phyloP scores from a whole-genome alignment of 2,329 filamentous ascomycete species.

The Trichoderma brevicompactum region DNA sequence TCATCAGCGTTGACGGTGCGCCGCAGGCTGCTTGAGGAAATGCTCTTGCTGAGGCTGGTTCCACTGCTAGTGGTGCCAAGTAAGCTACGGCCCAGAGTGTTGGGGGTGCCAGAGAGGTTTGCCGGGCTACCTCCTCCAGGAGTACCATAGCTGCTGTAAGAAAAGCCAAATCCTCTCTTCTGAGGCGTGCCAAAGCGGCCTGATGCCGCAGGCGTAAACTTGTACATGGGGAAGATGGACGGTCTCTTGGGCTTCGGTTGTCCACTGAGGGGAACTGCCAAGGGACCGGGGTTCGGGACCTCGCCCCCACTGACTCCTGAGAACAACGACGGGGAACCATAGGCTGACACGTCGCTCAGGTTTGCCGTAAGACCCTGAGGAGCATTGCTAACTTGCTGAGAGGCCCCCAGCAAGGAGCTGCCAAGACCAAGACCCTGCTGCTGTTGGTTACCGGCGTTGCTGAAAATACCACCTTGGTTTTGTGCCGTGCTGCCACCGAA shows the following conservation, averaged over 20 bases:
- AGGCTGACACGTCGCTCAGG: constrained; percentile 82
- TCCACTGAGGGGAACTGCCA: constrained; percentile 85
- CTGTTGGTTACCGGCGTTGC: constrained; percentile 54
- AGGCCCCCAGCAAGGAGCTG: constrained; percentile 63
- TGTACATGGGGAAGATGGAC: constrained; percentile 83
- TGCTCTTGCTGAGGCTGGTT: constrained; percentile 79
- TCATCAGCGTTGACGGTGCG: constrained; percentile 81
- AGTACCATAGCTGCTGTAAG: constrained; percentile 88
- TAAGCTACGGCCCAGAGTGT: constrained; percentile 67
- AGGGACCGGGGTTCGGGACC: constrained; percentile 76
- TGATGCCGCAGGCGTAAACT: constrained; percentile 79
- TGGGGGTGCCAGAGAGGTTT: constrained; percentile 68
- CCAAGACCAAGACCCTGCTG: constrained; percentile 50
- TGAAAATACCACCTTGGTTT: constrained; percentile 52
- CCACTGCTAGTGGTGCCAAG: constrained; percentile 68
- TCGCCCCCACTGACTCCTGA: constrained; percentile 68
- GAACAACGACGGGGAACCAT: constrained; percentile 87
- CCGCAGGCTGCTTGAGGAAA: constrained; percentile 84
- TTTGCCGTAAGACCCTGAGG: constrained; percentile 75
- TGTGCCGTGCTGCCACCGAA: constrained; percentile 59
- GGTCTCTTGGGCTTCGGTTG: constrained; percentile 75
- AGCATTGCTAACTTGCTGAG: constrained; percentile 54
- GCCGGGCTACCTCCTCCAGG: constrained; percentile 72
- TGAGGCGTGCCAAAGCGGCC: constrained; percentile 82
- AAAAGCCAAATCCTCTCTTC: constrained; percentile 87